Conservation (phyloP, 2,329 filamentous ascomycete species). For the Microdochium nivale region DNA sequence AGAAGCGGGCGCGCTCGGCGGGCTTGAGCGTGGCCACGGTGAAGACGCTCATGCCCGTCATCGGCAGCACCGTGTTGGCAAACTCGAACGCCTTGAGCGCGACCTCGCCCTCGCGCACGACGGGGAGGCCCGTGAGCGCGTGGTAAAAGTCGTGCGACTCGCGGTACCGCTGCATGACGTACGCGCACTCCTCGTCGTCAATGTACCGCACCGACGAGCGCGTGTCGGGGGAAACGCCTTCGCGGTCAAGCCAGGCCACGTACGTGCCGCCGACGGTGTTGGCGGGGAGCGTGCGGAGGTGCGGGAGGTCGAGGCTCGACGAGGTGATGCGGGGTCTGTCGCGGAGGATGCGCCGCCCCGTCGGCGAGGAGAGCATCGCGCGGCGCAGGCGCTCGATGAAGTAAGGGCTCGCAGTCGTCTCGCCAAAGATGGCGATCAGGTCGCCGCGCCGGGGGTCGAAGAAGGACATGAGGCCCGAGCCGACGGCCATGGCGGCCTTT, state of each 20-base stretch:
- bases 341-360: slow-evolving; percentile 83
- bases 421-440: slow-evolving; percentile 88
- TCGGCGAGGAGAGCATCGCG: slow-evolving; percentile 78
- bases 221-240: slow-evolving; percentile 89
- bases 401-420: slow-evolving; percentile 89
- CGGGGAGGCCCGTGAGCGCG: slow-evolving; percentile 80
- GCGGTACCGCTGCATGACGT: slow-evolving; percentile 96
- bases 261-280: slow-evolving; percentile 77
- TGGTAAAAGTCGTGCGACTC: slow-evolving; percentile 99
- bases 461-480: slow-evolving; percentile 54
- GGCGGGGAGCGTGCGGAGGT: slow-evolving; percentile 62
- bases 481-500: slow-evolving; percentile 60
- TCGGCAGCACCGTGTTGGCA: slow-evolving; percentile 85
- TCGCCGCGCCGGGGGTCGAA: slow-evolving; percentile 78
- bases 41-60: slow-evolving; percentile 82
- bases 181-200: slow-evolving; percentile 90
- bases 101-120: slow-evolving; percentile 91
- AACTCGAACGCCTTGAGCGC: slow-evolving; percentile 99
- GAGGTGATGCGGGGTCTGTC: slow-evolving; percentile 85
- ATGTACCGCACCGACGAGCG: slow-evolving; percentile 78
- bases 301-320: slow-evolving; percentile 53
- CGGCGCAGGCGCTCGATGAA: slow-evolving; percentile 88
- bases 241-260: slow-evolving; percentile 83
- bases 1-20: slow-evolving; percentile 70
- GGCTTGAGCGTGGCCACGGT: slow-evolving; percentile 81